Evolutionary conservation across 495 filamentous ascomycete species (phyloP).

Genomic region (Penicillium cinerascens): DNA sequence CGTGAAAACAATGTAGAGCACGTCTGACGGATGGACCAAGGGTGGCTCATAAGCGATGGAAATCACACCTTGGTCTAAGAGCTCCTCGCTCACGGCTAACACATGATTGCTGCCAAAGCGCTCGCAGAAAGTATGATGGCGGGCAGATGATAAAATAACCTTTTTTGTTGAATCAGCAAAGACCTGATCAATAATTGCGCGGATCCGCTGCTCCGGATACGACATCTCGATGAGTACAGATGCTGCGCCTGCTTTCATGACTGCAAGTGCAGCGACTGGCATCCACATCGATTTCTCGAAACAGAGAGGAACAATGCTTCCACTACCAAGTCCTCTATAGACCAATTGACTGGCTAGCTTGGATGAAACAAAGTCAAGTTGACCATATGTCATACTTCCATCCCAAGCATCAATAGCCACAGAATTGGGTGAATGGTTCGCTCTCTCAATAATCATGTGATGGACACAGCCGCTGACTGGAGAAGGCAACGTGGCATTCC

Average conservation of each 20-base stretch:
- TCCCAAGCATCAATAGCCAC: background rate
- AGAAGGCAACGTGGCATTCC: background rate
- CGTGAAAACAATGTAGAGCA: conserved; percentile 57
- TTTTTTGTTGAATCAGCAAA: too few relatives aligned
- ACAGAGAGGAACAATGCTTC: conserved; percentile 3
- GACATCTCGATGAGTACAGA: background rate
- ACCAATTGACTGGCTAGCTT: conserved; percentile 16
- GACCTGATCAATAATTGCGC: background rate
- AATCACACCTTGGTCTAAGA: background rate
- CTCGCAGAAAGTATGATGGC: too few relatives aligned
- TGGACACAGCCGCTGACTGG: conserved; percentile 19
- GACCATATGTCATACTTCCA: conserved; percentile 33
- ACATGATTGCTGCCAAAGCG: background rate
- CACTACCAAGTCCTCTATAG: conserved; percentile 30
- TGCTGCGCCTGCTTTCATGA: conserved; percentile 34
- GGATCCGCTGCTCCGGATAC: conserved; percentile 6
- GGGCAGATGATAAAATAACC: too few relatives aligned
- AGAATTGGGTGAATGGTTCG: conserved; percentile 7
- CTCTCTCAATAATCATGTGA: conserved; percentile 28
- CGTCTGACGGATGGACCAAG: background rate
- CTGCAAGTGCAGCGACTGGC: conserved; percentile 39
- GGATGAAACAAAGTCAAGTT: conserved; percentile 35
- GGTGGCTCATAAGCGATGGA: too few relatives aligned
- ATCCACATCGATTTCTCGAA: conserved; percentile 47
- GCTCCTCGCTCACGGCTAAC: background rate